These are phyloP conservation scores for Prunus davidiana DNA, from an alignment of 306 rosid species.

Conservation along the genomic window DNA sequence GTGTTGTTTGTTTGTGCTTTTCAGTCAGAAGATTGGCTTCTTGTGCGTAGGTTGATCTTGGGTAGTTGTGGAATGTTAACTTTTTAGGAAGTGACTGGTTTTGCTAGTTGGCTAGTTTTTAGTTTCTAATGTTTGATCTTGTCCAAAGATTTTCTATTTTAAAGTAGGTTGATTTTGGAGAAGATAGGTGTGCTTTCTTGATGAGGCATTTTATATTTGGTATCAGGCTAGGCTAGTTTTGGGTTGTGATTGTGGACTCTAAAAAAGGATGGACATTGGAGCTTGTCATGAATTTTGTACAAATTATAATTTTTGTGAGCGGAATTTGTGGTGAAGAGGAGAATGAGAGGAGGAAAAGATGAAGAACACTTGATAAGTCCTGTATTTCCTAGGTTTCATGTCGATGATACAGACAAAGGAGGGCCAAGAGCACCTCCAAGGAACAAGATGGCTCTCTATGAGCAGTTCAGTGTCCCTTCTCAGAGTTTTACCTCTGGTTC, in stretches of 20 bases:
- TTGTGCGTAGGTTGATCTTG: conserved; percentile 5
- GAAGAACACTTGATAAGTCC: conserved; percentile 47
- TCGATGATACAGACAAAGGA: conserved; percentile 67
- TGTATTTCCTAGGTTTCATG: conserved; percentile 74
- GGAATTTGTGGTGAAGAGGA: conserved; percentile 33
- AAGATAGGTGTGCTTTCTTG: conserved; percentile 11
- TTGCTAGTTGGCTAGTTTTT: conserved; percentile 1
- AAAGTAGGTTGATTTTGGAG: conserved; percentile 1
- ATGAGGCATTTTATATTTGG: not conserved
- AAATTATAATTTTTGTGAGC: conserved; percentile 12
- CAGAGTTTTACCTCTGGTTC: conserved; percentile 44
- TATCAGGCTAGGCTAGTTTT: conserved; percentile 2
- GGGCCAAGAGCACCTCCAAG: conserved; percentile 79
- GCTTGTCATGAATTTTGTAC: conserved; percentile 18
- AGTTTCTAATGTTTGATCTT: not conserved
- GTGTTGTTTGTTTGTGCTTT: conserved; percentile 15
- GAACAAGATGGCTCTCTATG: conserved; percentile 82
- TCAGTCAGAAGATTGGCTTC: conserved; percentile 11
- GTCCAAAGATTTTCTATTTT: too few species aligned
- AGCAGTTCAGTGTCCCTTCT: conserved; percentile 54
- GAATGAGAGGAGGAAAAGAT: conserved; percentile 43
- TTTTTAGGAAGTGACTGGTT: conserved; percentile 4
- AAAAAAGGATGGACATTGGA: conserved; percentile 8
- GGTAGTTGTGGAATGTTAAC: conserved; percentile 1
- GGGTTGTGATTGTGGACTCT: not conserved